These are phyloP conservation scores for Cystobasidium slooffiae DNA, from an alignment of 1,284 basidiomycete genomes.

Conservation along the genomic window DNA sequence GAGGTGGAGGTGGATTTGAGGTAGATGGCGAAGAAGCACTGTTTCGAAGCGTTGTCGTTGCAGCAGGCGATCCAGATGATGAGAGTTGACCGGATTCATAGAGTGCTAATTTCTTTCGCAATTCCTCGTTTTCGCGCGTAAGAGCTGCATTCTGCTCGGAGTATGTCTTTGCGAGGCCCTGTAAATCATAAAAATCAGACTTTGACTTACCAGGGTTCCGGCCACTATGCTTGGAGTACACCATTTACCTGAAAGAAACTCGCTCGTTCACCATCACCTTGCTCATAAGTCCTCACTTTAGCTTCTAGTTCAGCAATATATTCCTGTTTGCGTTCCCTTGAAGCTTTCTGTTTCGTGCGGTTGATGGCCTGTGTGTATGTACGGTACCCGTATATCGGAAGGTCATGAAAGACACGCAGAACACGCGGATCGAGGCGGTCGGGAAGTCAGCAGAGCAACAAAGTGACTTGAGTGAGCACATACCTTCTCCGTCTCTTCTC, in stretches of 20 bases:
- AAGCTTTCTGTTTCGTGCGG: slow-evolving; percentile 49
- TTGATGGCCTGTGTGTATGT: slow-evolving; percentile 29
- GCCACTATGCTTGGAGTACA: neutral
- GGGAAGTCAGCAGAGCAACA: neutral
- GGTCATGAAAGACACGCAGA: neutral
- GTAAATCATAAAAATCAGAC: neutral
- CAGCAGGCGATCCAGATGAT: neutral
- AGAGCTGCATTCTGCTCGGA: slow-evolving; percentile 46
- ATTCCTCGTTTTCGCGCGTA: slow-evolving; percentile 46
- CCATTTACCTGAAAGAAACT: slow-evolving; percentile 49
- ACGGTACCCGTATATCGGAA: neutral
- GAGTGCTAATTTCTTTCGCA: slow-evolving; percentile 42
- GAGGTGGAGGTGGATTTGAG: neutral
- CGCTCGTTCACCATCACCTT: slow-evolving; percentile 51
- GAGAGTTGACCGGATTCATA: slow-evolving; percentile 31
- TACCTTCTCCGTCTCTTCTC: slow-evolving; percentile 29
- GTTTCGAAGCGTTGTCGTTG: neutral
- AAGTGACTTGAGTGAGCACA: neutral
- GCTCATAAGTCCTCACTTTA: slow-evolving; percentile 49
- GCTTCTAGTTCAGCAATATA: slow-evolving; percentile 50
- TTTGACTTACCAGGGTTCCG: too few species aligned
- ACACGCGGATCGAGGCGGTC: neutral
- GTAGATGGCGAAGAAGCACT: neutral
- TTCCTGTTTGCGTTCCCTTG: slow-evolving; percentile 48
- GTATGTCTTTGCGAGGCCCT: slow-evolving; percentile 49